Evolutionary conservation across 2,329 filamentous ascomycete species (phyloP), one percentile per base, ranked within the genome.

Genomic region (Botryotinia convoluta): DNA sequence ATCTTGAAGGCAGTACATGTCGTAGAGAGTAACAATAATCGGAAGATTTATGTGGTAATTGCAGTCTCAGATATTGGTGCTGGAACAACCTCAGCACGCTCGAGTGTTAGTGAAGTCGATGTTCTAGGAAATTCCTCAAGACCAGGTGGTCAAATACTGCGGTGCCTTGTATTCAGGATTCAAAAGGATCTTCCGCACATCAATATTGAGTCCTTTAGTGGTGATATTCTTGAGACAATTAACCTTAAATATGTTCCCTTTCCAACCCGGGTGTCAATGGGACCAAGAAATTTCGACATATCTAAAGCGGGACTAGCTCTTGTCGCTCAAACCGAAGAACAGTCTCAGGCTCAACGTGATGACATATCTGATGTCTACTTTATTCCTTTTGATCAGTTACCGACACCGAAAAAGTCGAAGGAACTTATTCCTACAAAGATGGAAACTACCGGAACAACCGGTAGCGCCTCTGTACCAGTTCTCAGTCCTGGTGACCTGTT

Each of bases 401-500:
- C n/a, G 6, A 57, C 14, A 29, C n/a, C n/a, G 51, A 18, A 9
- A 16, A 29, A 29, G 12, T 57, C 6, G 26, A n/a, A 54, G 4
- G 26, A n/a, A n/a, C 26, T n/a, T 54, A 54, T 16, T 54, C 48
- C 48, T n/a, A 54, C n/a, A 54, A 54, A 3, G 7, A 16, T 54
- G 0, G 2, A 16, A 54, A 54, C 26, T 54, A 3, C 2, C 26
- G 48, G 48, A 51, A 51, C 6, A 26, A 48, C 45, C 4, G 45
- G 45, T 10, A 48, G 20, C 48, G 26, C 51, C n/a, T 54, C 51
- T 54, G n/a, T 54, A 29, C 51, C 51, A 54, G 51, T 54, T 54
- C 14, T 54, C 5, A 54, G n/a, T 54, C 14, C 12, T 54, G 14
- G 2, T n/a, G 1, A 0, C 2, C 0, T 3, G 5, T 29, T 1